These are phyloP conservation scores for Diospyros lotus DNA, from an alignment of 148 eudicot genomes.

Conservation along the genomic window DNA sequence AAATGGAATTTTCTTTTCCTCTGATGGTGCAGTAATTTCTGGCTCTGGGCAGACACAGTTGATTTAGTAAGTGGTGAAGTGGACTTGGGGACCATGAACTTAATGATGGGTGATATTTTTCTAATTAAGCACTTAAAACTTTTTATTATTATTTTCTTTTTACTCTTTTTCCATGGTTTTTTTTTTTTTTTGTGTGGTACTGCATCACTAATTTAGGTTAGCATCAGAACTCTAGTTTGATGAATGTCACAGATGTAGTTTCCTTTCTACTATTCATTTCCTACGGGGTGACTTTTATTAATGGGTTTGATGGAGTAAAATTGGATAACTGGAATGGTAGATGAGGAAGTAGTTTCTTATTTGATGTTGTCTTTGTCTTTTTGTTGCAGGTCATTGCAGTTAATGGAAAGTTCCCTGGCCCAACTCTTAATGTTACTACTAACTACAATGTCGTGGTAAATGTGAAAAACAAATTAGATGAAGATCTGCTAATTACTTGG, in stretches of 20 bases:
- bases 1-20: not conserved
- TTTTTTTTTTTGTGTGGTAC: not conserved
- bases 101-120: not conserved
- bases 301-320: too few relatives aligned
- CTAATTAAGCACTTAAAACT: too few relatives aligned
- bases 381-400: constrained; percentile 72
- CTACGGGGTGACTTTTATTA: too few relatives aligned
- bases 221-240: not conserved
- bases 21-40: not conserved
- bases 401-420: constrained; percentile 77
- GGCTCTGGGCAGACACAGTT: not conserved
- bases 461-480: constrained; percentile 77
- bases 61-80: not conserved
- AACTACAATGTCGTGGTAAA: constrained; percentile 63
- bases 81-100: not conserved
- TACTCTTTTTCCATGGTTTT: too few relatives aligned
- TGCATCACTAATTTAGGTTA: not conserved
- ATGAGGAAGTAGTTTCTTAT: not conserved
- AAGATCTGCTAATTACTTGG: constrained; percentile 73
- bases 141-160: too few relatives aligned
- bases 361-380: not conserved
- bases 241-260: not conserved
- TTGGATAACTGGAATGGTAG: not conserved
- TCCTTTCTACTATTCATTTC: not conserved
- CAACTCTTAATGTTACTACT: constrained; percentile 63